Evolutionary conservation across 139 green algal genomes (phyloP).

Genomic region (Tetradesmus lagerheimii): DNA sequence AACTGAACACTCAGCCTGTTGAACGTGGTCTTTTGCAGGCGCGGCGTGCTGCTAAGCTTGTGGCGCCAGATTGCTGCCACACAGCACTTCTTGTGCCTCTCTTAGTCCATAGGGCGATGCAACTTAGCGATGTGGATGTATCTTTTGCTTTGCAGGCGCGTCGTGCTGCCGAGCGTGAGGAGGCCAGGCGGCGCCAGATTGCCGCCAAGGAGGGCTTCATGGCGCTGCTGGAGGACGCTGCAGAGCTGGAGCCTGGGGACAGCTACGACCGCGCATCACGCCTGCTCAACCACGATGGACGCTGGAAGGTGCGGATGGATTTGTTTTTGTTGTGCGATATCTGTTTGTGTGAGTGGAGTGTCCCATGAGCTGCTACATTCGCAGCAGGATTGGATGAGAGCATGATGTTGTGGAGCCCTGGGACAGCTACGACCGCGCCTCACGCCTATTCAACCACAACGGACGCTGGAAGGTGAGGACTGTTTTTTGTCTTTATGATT

Average conservation of each 20-base stretch:
- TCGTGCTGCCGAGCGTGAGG: constrained; percentile 84
- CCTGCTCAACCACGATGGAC: constrained; percentile 62
- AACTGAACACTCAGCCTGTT: too few relatives aligned
- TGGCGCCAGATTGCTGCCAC: constrained; percentile 59
- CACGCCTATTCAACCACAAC: constrained; percentile 60
- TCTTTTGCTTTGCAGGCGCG: constrained; percentile 48
- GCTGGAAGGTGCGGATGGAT: constrained; percentile 63
- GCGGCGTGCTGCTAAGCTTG: constrained; percentile 79
- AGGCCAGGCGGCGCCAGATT: constrained; percentile 61
- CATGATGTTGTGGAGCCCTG: too few relatives aligned
- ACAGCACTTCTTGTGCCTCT: too few relatives aligned
- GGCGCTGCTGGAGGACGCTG: constrained; percentile 54
- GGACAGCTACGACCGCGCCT: constrained; percentile 26
- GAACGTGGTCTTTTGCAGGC: too few relatives aligned
- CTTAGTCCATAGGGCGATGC: too few relatives aligned
- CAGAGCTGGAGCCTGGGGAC: constrained; percentile 34
- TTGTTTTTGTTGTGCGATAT: neutral
- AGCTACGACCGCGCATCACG: constrained; percentile 25
- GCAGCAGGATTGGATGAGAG: too few relatives aligned
- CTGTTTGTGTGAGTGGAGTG: too few relatives aligned
- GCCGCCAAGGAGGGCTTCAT: constrained; percentile 80
- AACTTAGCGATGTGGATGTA: too few relatives aligned
- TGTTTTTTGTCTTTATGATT: too few relatives aligned
- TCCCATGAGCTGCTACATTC: too few relatives aligned
- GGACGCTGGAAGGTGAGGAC: constrained; percentile 65